phyloP scores from a whole-genome alignment of 352 stramenopile species.

The Globisporangium spinosum region DNA sequence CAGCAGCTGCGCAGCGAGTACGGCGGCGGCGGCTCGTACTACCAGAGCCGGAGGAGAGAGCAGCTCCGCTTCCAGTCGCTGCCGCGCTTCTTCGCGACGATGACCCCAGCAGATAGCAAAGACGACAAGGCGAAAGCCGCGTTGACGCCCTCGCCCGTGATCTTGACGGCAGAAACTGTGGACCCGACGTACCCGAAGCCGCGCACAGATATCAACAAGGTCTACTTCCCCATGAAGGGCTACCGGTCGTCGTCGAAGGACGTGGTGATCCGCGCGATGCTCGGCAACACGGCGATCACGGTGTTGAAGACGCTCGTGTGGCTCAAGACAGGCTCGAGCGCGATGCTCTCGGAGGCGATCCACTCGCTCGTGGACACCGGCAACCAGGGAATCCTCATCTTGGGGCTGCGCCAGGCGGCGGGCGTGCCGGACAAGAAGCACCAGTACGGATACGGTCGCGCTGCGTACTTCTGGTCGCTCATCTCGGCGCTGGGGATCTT shows the following conservation, averaged over 20 bases:
- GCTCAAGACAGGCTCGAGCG: slow-evolving; percentile 91
- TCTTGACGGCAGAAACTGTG: slow-evolving; percentile 15
- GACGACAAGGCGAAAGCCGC: background rate
- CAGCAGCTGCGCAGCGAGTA: slow-evolving; percentile 12
- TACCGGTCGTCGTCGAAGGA: slow-evolving; percentile 74
- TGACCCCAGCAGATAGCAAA: slow-evolving; percentile 1
- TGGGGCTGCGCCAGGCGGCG: slow-evolving; percentile 78
- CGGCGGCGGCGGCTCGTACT: background rate
- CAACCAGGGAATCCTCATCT: slow-evolving; percentile 93
- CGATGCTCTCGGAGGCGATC: slow-evolving; percentile 97
- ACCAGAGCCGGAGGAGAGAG: slow-evolving; percentile 11
- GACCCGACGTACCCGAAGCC: slow-evolving; percentile 49
- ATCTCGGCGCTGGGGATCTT: slow-evolving; percentile 98
- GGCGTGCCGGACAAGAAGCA: slow-evolving; percentile 92
- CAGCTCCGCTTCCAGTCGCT: background rate
- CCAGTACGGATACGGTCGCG: slow-evolving; percentile 97
- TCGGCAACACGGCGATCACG: slow-evolving; percentile 94
- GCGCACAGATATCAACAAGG: slow-evolving; percentile 82
- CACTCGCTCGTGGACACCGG: slow-evolving; percentile 96
- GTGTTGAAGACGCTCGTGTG: slow-evolving; percentile 88
- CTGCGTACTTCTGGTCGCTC: slow-evolving; percentile 98
- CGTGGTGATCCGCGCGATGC: slow-evolving; percentile 87
- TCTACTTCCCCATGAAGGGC: slow-evolving; percentile 80
- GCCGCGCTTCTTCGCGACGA: slow-evolving; percentile 10
- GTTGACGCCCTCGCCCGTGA: background rate